Percentiles rank a stretch among this genome's conserved stretches.
phyloP scores from a whole-genome alignment of 176 grass and related monocot genomes.

The Aechmea fasciata region DNA sequence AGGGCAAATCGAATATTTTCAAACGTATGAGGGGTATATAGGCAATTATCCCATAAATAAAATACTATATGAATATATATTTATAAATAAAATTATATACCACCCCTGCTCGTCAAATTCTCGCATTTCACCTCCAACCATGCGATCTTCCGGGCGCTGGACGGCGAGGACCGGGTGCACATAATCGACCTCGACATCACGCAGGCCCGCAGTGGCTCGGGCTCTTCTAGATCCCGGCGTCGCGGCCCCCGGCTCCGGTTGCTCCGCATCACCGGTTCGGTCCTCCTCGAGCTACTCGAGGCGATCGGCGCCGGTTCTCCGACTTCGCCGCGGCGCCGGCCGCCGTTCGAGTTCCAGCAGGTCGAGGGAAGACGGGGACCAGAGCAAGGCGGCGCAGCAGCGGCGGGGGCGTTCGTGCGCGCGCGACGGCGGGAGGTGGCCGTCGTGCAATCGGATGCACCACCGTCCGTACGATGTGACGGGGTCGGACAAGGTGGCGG shows the following conservation, averaged over 20 bases:
- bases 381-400: slow-evolving; percentile 30
- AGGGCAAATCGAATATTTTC: no score
- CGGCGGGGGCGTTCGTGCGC: slow-evolving; percentile 27
- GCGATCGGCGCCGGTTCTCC: slow-evolving; percentile 59
- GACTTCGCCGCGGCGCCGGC: slow-evolving; percentile 48
- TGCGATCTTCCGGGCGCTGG: slow-evolving; percentile 71
- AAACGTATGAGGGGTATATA: no score
- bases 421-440: slow-evolving; percentile 41
- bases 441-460: slow-evolving; percentile 94
- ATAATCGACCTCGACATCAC: slow-evolving; percentile 89
- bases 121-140: slow-evolving; percentile 95
- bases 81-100: no score
- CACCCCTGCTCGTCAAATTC: slow-evolving; percentile 88
- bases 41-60: no score
- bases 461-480: slow-evolving; percentile 87
- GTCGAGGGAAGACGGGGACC: slow-evolving; percentile 74
- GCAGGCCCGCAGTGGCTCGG: slow-evolving; percentile 88
- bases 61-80: no score
- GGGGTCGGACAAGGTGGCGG: slow-evolving; percentile 53
- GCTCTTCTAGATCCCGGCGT: slow-evolving; percentile 80
- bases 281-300: slow-evolving; percentile 64
- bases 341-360: slow-evolving; percentile 66
- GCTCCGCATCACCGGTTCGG: slow-evolving; percentile 72
- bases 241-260: slow-evolving; percentile 39
- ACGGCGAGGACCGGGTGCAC: slow-evolving; percentile 52